Evolutionary conservation across 139 green algal genomes (phyloP).

Genomic region (Trebouxia sp.): DNA sequence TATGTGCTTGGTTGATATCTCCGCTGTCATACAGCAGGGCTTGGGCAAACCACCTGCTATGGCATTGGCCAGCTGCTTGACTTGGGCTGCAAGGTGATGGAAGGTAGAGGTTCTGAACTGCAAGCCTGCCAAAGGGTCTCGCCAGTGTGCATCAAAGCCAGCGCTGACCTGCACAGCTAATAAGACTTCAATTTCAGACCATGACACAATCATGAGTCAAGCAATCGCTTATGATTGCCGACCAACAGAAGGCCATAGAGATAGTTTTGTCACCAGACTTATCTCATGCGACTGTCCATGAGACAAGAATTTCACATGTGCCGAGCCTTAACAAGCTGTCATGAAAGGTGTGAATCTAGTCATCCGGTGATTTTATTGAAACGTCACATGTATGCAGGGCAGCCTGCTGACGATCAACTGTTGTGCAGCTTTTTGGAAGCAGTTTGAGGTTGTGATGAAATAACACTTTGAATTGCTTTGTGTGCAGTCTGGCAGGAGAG

Average conservation of each 20-base stretch:
- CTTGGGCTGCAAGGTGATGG: slow-evolving; percentile 49
- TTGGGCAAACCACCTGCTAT: slow-evolving; percentile 46
- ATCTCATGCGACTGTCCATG: no score
- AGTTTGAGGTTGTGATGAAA: not conserved
- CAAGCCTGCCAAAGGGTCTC: slow-evolving; percentile 81
- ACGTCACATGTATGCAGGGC: no score
- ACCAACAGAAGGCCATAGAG: no score
- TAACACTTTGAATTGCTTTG: not conserved
- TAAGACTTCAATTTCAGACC: not conserved
- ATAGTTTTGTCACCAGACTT: no score
- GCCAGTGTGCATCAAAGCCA: slow-evolving; percentile 89
- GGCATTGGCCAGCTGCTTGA: slow-evolving; percentile 54
- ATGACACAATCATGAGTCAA: not conserved
- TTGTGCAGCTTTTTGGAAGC: no score
- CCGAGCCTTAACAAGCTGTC: no score
- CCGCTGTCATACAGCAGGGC: not conserved
- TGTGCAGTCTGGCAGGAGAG: not conserved
- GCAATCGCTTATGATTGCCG: no score
- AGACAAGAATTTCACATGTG: no score
- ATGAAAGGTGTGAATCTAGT: no score
- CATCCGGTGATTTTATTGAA: no score
- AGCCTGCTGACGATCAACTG: no score
- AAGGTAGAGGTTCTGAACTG: slow-evolving; percentile 75
- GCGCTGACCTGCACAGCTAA: slow-evolving; percentile 42
- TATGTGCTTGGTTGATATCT: not conserved